phyloP scores from a whole-genome alignment of 805 yeast species.

The Saccharomycopsis capsularis region DNA sequence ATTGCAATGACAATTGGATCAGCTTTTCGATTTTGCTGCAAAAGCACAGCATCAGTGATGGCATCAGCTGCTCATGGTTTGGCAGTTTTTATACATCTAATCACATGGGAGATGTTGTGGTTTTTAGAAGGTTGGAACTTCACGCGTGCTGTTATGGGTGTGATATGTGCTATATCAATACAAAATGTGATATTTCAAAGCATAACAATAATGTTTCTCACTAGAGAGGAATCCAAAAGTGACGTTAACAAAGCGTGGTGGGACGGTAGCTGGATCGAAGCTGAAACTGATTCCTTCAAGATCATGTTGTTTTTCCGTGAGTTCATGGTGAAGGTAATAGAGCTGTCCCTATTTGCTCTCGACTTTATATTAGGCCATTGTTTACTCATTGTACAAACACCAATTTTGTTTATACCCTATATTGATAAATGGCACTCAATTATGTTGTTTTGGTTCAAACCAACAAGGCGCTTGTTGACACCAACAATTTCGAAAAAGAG shows the following conservation, averaged over 20 bases:
- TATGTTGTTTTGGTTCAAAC: slow-evolving; percentile 98
- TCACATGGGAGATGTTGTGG: slow-evolving; percentile 95
- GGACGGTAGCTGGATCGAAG: slow-evolving; percentile 99
- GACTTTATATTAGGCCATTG: slow-evolving; percentile 92
- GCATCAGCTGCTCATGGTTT: slow-evolving; percentile 96
- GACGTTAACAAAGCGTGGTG: slow-evolving; percentile 97
- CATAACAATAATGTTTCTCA: slow-evolving; percentile 68
- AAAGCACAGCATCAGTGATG: slow-evolving; percentile 89
- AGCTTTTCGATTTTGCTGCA: slow-evolving; percentile 45
- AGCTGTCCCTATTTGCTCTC: slow-evolving; percentile 92
- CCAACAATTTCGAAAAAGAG: slow-evolving; percentile 96
- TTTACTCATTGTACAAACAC: slow-evolving; percentile 81
- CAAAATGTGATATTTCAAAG: slow-evolving; percentile 85
- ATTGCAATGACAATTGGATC: slow-evolving; percentile 48
- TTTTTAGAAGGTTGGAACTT: slow-evolving; percentile 90
- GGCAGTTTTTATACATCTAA: slow-evolving; percentile 80
- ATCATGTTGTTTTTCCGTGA: slow-evolving; percentile 96
- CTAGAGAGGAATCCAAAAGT: slow-evolving; percentile 95
- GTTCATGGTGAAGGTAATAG: slow-evolving; percentile 87
- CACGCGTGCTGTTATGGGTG: slow-evolving; percentile 79
- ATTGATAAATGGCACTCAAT: slow-evolving; percentile 97
- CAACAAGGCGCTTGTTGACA: slow-evolving; percentile 93
- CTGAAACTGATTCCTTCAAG: slow-evolving; percentile 89
- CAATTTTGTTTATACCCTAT: slow-evolving; percentile 75
- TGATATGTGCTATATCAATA: slow-evolving; percentile 73